Conservation (phyloP, 441 rosid genomes). For the Metrosideros polymorpha region DNA sequence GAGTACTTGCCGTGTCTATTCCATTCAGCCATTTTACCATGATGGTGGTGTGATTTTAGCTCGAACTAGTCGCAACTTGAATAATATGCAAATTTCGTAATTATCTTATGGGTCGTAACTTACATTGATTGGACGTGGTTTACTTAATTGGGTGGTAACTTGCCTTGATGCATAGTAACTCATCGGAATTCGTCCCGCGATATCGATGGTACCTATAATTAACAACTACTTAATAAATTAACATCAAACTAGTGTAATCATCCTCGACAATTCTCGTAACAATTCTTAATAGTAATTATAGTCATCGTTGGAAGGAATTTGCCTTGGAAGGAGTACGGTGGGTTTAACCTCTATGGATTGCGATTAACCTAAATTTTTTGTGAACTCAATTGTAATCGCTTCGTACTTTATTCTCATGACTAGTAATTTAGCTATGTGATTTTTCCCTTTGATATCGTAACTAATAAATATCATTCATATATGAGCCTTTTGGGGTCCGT, state of each 20-base stretch:
- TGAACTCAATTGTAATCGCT: too few species aligned
- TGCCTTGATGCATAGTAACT: neutral
- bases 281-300: neutral
- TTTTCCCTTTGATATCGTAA: neutral
- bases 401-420: neutral
- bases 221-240: neutral
- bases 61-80: neutral
- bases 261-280: neutral
- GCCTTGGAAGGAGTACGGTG: too few species aligned
- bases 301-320: too few species aligned
- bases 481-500: fast-evolving
- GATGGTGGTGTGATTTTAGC: neutral
- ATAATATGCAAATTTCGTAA: neutral
- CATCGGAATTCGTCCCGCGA: neutral
- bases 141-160: neutral
- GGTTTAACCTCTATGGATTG: too few species aligned
- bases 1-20: too few species aligned
- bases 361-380: too few species aligned
- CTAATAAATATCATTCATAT: neutral
- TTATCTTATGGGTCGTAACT: neutral
- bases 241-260: neutral
- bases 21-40: neutral
- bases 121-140: fast-evolving
- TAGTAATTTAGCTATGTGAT: neutral
- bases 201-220: fast-evolving